Evolutionary conservation across 2,329 filamentous ascomycete species (phyloP), one percentile per base, ranked within the genome.

Genomic region (Hymenoscyphus occultus): DNA sequence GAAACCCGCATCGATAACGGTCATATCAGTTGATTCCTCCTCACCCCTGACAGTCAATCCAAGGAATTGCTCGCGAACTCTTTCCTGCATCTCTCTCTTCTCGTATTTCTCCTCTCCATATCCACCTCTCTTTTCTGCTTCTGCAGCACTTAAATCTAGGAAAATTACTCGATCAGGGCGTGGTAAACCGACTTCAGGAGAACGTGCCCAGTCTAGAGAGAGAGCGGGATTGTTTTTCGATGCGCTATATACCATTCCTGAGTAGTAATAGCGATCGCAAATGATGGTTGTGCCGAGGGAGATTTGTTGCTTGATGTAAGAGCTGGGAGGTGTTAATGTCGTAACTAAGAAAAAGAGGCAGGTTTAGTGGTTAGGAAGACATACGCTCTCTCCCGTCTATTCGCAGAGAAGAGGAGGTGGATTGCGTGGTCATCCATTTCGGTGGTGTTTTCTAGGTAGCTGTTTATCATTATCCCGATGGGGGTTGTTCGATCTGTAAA

Each of bases 201-300:
- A 84, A 71, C 91, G 88, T 7, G 92, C 93, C 93, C 95, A 99
- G 0, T 84, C 78, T 0, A 97, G 81, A 0, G 84, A 80, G 13
- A 97, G 83, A 1, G 81, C 77, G 0, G 88, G 85, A 71, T 91
- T 92, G 56, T 86, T 82, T 76, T 98, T 98, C 3, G 95, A 94
- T 0, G 92, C 92, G 31, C 89, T 92, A 80, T 98, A 99, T 60
- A 97, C 92, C 64, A 93, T 91, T 62, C 95, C 95, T 22, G 91
- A 95, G 80, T 97, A 94, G 76, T 96, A 96, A 80, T 98, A 99
- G 59, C 95, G 88, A 77, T 99, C 95, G 70, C 94, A 88, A 48
- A 99, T 82, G 39, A 99, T 83, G 0, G 87, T 95, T 22, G 83
- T 88, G 9, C 94, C 93, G 1, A 81, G 77, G 0, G 81, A 78